Evolutionary conservation across 805 yeast species (phyloP).

Genomic region (Zygoascus bituminiphila): DNA sequence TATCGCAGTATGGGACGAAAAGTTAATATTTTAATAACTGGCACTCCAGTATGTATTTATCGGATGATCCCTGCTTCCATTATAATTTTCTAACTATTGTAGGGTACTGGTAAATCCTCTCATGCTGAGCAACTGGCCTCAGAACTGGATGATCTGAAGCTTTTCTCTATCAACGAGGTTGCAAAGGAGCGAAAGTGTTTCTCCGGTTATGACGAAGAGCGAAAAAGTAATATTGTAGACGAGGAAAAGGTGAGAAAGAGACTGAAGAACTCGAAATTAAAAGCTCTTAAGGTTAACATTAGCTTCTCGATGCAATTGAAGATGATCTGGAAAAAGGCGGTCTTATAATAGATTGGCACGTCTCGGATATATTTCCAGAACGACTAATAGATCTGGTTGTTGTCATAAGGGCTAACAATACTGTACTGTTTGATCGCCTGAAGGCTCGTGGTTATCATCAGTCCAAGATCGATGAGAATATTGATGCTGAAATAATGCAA

Average conservation of each 20-base stretch:
- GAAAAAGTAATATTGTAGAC: constrained; percentile 84
- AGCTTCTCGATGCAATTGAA: constrained; percentile 66
- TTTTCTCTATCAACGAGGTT: constrained; percentile 66
- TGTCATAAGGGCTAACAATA: constrained; percentile 73
- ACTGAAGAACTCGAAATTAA: not conserved
- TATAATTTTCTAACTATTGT: constrained; percentile 4
- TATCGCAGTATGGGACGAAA: constrained; percentile 13
- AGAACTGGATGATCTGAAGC: constrained; percentile 42
- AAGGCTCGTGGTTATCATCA: constrained; percentile 69
- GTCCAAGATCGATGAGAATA: constrained; percentile 76
- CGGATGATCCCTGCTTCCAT: no score
- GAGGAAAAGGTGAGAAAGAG: constrained; percentile 52
- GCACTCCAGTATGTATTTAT: constrained; percentile 63
- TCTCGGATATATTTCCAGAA: constrained; percentile 92
- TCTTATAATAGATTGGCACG: constrained; percentile 92
- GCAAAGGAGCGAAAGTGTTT: constrained; percentile 72
- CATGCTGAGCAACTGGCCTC: constrained; percentile 55
- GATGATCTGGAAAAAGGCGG: constrained; percentile 79
- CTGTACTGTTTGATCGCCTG: constrained; percentile 65
- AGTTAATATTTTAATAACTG: constrained; percentile 81
- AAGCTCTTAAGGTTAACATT: not conserved
- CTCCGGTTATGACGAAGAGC: constrained; percentile 76
- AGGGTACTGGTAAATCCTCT: constrained; percentile 75
- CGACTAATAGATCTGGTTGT: constrained; percentile 85
- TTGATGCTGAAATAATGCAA: constrained; percentile 97